phyloP scores from a whole-genome alignment of 495 filamentous ascomycete genomes.

The Extremus antarcticus region DNA sequence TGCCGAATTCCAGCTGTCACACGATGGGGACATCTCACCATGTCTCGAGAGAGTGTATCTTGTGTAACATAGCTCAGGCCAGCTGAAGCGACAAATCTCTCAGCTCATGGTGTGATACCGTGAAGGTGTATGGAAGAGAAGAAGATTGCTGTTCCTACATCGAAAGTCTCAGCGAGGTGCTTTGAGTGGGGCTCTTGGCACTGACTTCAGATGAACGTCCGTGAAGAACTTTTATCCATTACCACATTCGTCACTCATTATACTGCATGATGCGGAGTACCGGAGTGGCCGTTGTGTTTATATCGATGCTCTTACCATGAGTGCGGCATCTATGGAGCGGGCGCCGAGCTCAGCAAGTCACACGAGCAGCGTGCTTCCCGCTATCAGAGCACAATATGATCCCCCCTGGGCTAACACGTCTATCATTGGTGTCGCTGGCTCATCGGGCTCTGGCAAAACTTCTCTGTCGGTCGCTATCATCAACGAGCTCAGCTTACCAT shows the following conservation, averaged over 20 bases:
- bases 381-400: slow-evolving; percentile 56
- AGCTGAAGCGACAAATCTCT: background rate
- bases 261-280: slow-evolving; percentile 1
- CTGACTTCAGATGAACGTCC: too few relatives aligned
- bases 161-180: too few relatives aligned
- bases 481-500: slow-evolving; percentile 76
- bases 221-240: too few relatives aligned
- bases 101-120: background rate
- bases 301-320: slow-evolving; percentile 9
- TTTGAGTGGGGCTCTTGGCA: too few relatives aligned
- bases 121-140: too few relatives aligned
- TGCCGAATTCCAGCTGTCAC: too few relatives aligned
- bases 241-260: background rate
- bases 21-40: background rate
- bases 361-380: background rate
- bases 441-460: slow-evolving; percentile 95
- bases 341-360: background rate
- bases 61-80: background rate
- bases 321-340: background rate
- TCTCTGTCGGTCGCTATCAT: slow-evolving; percentile 88
- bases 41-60: background rate
- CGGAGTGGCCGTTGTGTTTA: background rate
- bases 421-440: slow-evolving; percentile 93
- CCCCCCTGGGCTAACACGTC: slow-evolving; percentile 90
- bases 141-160: too few relatives aligned